phyloP scores from a whole-genome alignment of 352 stramenopile species.

The Elongisporangium prolatum region DNA sequence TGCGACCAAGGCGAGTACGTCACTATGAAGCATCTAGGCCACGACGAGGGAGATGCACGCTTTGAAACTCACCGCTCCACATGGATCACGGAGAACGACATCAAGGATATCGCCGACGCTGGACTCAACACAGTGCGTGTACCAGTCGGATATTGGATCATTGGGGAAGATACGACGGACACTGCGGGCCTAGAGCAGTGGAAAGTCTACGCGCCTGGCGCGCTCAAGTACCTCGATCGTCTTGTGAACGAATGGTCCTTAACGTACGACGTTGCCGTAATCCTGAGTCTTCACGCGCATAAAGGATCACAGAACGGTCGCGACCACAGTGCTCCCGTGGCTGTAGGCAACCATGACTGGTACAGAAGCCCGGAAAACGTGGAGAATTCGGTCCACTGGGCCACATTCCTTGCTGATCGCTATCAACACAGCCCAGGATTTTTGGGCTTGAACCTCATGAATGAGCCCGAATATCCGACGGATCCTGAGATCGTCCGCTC shows the following conservation, averaged over 20 bases:
- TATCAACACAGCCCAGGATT: conserved; percentile 46
- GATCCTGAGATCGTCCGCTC: conserved; percentile 38
- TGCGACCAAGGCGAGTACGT: conserved; percentile 37
- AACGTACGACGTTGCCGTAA: conserved; percentile 59
- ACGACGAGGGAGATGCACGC: conserved; percentile 38
- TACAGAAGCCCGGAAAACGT: conserved; percentile 56
- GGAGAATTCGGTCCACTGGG: conserved; percentile 59
- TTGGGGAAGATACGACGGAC: conserved; percentile 35
- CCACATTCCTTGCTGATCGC: conserved; percentile 35
- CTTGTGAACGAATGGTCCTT: conserved; percentile 77
- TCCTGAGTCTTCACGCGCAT: conserved; percentile 77
- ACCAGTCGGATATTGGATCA: conserved; percentile 79
- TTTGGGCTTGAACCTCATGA: conserved; percentile 73
- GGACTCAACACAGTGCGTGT: conserved; percentile 79
- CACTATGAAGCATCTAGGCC: conserved; percentile 46
- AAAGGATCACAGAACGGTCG: conserved; percentile 79
- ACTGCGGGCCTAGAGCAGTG: conserved; percentile 40
- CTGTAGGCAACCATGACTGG: conserved; percentile 27
- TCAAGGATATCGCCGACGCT: conserved; percentile 48
- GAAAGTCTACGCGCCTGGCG: conserved; percentile 34
- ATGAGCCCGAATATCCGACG: conserved; percentile 61
- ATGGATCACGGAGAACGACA: conserved; percentile 77
- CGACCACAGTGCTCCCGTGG: conserved; percentile 57
- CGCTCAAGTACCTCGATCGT: conserved; percentile 60
- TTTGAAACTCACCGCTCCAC: conserved; percentile 68